Evolutionary conservation across 805 yeast species (phyloP), one percentile per base, ranked within the genome.

Genomic region (Nakazawaea populi): DNA sequence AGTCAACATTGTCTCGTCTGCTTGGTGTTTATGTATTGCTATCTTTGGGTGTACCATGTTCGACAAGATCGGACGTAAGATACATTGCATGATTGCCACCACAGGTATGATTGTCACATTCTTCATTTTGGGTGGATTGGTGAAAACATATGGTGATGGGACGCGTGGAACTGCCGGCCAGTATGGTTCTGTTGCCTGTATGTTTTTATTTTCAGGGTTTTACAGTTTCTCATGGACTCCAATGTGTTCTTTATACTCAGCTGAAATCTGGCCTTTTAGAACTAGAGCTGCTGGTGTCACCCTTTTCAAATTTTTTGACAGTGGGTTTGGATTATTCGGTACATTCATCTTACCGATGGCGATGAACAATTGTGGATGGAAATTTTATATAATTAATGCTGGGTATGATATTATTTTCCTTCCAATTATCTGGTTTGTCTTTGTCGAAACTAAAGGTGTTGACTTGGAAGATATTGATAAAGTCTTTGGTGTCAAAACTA

Each of bases 261-360:
- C 58, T 29, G 67, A 63, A 44, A 56, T 63, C 29, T 52, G 59
- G 35, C 58, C 56, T 29, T 63, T 52, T 49, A 47, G 58, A 14
- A 53, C 60, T 30, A 56, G 67, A 46, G 52, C 66, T 8, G 60
- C 59, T 41, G 67, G 66, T 32, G 57, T 61, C 60, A 60, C 64
- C 0, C 43, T 59, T 41, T 57, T 58, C 42, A 59, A 59, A 45
- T 44, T 63, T 37, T 57, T 60, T 41, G 55, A 59, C 6, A 58
- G 56, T 46, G 61, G 54, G 1, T 60, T 58, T 47, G 62, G 62
- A 11, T 56, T 61, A 44, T 54, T 61, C 56, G 61, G 58, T 48
- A 59, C 56, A 46, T 62, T 58, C 44, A 61, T 55, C 36, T 56
- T 59, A 41, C 70, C 75, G 11, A 63, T 70, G 36, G 65, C 63